Evolutionary conservation across 2,329 filamentous ascomycete genomes (phyloP).

Genomic region (Zymoseptoria crescenta): DNA sequence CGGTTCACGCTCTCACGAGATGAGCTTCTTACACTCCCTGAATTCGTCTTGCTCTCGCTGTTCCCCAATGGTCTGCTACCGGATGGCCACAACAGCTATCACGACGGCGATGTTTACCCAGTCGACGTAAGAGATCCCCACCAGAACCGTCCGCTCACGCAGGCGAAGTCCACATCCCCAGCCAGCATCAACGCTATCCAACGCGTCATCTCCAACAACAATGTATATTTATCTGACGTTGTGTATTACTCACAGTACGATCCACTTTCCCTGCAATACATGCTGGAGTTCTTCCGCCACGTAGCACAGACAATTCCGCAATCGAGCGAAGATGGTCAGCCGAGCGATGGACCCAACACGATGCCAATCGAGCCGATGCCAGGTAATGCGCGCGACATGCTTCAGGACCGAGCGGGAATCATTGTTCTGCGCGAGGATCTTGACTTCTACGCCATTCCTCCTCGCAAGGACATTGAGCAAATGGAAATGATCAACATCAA

Average conservation of each 20-base stretch:
- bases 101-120: slow-evolving; percentile 89
- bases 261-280: slow-evolving; percentile 91
- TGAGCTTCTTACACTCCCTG: slow-evolving; percentile 87
- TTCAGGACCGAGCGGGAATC: slow-evolving; percentile 85
- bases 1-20: slow-evolving; percentile 91
- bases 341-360: slow-evolving; percentile 47
- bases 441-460: slow-evolving; percentile 95
- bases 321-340: slow-evolving; percentile 45
- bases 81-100: slow-evolving; percentile 88
- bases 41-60: slow-evolving; percentile 94
- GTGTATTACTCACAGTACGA: slow-evolving; percentile 69
- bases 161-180: slow-evolving; percentile 21
- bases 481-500: slow-evolving; percentile 94
- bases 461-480: slow-evolving; percentile 72
- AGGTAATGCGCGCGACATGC: slow-evolving; percentile 61
- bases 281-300: slow-evolving; percentile 96
- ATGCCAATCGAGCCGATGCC: slow-evolving; percentile 62
- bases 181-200: slow-evolving; percentile 33
- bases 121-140: slow-evolving; percentile 68
- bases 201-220: slow-evolving; percentile 35
- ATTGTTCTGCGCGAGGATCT: slow-evolving; percentile 94
- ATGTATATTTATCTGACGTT: slow-evolving; percentile 50
- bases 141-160: slow-evolving; percentile 24
- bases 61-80: slow-evolving; percentile 98
- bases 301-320: slow-evolving; percentile 95